Base-by-base conservation (phyloP, 139 green algal species). In the Coccomyxa sp. region DNA sequence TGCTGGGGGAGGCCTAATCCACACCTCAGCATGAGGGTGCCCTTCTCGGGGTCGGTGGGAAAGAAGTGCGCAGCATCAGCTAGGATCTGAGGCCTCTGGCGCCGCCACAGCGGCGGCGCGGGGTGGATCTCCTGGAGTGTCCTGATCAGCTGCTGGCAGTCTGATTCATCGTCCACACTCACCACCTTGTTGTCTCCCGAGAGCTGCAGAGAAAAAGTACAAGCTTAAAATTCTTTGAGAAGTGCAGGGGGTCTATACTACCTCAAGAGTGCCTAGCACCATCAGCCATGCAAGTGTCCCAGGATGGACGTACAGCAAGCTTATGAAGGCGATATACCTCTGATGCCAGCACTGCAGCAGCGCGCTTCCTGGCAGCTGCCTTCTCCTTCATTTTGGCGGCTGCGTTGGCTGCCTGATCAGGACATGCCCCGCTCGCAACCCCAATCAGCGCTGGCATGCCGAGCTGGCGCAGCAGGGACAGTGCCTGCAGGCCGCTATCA, bases 281-380 rank as follows among this genome's bases (percentile, higher is more conserved):
- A n/a, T n/a, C n/a, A n/a, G n/a, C n/a, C n/a, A n/a, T n/a, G n/a
- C n/a, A n/a, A n/a, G n/a, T n/a, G n/a, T n/a, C n/a, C n/a, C n/a
- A n/a, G n/a, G n/a, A 18, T 1, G 18, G 14, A 58, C 50, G 14
- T 64, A 18, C 50, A 64, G 50, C 18, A 18, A 64, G 14, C n/a
- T 29, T 72, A 16, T 6, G 18, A 22, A 14, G 9, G 69, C 10
- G 0, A 14, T 77, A 10, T 34, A 93, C 82, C 50, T 91, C 77
- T 12, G 81, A 39, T 12, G 41, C 41, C 44, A 97, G 78, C 7
- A 85, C 91, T 16, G 86, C 87, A 34, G 90, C 83, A 0, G 87
- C 94, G 10, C 85, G 82, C 86, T 96, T 97, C 80, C 91, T 93
- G 0, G 93, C 92, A 22, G 88, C 92, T 0, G 89, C 87, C 6